phyloP scores from a whole-genome alignment of 1,284 basidiomycete species.

The Neotropicomus parvogracilis region DNA sequence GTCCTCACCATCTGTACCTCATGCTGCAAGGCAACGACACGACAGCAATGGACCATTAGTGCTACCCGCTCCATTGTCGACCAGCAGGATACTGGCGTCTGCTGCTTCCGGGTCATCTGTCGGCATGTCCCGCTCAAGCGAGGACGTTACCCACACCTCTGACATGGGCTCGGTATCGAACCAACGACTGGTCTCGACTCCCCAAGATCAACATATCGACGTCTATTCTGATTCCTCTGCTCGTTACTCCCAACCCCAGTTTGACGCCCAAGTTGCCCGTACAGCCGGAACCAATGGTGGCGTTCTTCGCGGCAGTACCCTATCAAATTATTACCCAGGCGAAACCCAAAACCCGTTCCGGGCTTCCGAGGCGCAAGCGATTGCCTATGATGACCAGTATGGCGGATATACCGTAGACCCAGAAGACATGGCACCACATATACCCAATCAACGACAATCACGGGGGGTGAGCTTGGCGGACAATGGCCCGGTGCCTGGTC shows the following conservation, averaged over 20 bases:
- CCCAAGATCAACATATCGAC: conserved; percentile 46
- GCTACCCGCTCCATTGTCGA: conserved; percentile 65
- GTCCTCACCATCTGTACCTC: conserved; percentile 42
- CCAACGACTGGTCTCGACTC: conserved; percentile 53
- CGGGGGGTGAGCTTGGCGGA: conserved; percentile 76
- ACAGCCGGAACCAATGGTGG: conserved; percentile 37
- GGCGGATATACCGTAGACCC: conserved; percentile 35
- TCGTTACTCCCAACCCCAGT: conserved; percentile 27
- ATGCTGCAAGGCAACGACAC: conserved; percentile 49
- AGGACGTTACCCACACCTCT: conserved; percentile 52
- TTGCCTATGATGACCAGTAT: conserved; percentile 39
- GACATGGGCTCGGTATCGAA: conserved; percentile 57
- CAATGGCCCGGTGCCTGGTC: conserved; percentile 72
- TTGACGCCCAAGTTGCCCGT: conserved; percentile 45
- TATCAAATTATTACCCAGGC: conserved; percentile 41
- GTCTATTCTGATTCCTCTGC: conserved; percentile 32
- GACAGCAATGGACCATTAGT: conserved; percentile 68
- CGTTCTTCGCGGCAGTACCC: conserved; percentile 41
- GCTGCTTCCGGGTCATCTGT: conserved; percentile 49
- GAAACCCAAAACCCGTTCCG: conserved; percentile 55
- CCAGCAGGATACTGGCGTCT: conserved; percentile 46
- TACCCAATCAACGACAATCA: conserved; percentile 29
- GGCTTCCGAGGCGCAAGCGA: conserved; percentile 35
- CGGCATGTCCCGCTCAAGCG: conserved; percentile 60
- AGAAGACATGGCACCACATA: conserved; percentile 36